Evolutionary conservation across 768 basidiomycete species (phyloP).

Genomic region (Mycena amicta): DNA sequence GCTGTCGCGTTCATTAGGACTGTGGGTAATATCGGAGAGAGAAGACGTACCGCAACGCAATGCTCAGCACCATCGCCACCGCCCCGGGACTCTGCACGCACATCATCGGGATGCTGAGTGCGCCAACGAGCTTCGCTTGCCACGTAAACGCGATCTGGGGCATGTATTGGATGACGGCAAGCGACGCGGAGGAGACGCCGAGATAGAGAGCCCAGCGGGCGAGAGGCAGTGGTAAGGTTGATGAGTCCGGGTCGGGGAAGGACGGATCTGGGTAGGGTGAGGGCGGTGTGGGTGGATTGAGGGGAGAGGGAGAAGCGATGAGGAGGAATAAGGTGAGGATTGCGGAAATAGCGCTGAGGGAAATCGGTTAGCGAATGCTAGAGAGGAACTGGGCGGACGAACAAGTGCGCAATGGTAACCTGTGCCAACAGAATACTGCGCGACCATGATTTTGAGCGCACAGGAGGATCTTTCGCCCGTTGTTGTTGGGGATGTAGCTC

Average conservation of each 20-base stretch:
- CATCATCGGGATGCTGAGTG: conserved; percentile 96
- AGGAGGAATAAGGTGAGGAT: conserved; percentile 68
- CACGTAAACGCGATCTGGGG: conserved; percentile 88
- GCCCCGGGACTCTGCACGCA: conserved; percentile 90
- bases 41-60: conserved; percentile 60
- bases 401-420: conserved; percentile 77
- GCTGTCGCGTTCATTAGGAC: conserved; percentile 33
- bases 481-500: conserved; percentile 18
- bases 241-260: conserved; percentile 33
- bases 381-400: conserved; percentile 29
- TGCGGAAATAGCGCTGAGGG: conserved; percentile 51
- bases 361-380: conserved; percentile 3
- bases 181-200: conserved; percentile 75
- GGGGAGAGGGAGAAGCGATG: conserved; percentile 41
- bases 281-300: conserved; percentile 34
- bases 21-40: too few relatives aligned
- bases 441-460: conserved; percentile 50
- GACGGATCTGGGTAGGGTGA: conserved; percentile 41
- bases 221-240: conserved; percentile 15
- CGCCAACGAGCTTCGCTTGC: conserved; percentile 78
- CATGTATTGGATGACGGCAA: conserved; percentile 84
- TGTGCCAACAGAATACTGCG: conserved; percentile 77
- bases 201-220: conserved; percentile 80
- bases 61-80: conserved; percentile 81
- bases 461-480: neutral